phyloP scores from a whole-genome alignment of 345 rosid genomes.

The Populus alba region DNA sequence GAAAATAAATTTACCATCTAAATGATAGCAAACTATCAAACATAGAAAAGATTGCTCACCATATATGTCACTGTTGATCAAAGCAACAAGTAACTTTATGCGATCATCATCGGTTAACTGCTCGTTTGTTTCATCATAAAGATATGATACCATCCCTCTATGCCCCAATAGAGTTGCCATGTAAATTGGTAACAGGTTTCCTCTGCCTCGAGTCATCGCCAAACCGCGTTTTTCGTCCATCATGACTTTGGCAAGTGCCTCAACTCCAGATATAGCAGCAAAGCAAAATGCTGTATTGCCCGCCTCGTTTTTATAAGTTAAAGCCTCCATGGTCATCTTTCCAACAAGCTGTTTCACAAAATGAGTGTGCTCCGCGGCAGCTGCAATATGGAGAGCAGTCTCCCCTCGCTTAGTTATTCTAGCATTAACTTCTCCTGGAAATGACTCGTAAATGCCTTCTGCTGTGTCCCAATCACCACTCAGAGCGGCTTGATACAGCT shows the following conservation, averaged over 20 bases:
- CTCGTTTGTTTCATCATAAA: slow-evolving; percentile 20
- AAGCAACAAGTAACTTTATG: slow-evolving; percentile 21
- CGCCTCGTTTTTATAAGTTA: neutral
- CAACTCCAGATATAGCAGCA: slow-evolving; percentile 6
- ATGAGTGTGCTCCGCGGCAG: neutral
- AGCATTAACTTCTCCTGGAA: neutral
- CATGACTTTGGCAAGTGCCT: slow-evolving; percentile 35
- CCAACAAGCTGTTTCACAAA: neutral
- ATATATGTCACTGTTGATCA: slow-evolving; percentile 24
- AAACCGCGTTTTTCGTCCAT: slow-evolving; percentile 27
- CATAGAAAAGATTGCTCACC: slow-evolving; percentile 9
- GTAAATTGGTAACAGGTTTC: slow-evolving; percentile 33
- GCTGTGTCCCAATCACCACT: neutral
- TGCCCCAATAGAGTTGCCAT: slow-evolving; percentile 42
- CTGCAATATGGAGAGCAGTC: slow-evolving; percentile 1
- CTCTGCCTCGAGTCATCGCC: slow-evolving; percentile 30
- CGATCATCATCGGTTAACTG: slow-evolving; percentile 24
- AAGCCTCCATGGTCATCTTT: neutral
- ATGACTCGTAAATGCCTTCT: neutral
- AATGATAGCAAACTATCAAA: too few relatives aligned
- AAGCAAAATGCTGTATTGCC: neutral
- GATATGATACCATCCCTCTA: slow-evolving; percentile 36
- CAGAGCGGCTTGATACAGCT: neutral
- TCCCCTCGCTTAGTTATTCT: neutral
- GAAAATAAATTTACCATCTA: too few relatives aligned